phyloP scores from a whole-genome alignment of 2,329 filamentous ascomycete species.

The Fusarium temperatum region DNA sequence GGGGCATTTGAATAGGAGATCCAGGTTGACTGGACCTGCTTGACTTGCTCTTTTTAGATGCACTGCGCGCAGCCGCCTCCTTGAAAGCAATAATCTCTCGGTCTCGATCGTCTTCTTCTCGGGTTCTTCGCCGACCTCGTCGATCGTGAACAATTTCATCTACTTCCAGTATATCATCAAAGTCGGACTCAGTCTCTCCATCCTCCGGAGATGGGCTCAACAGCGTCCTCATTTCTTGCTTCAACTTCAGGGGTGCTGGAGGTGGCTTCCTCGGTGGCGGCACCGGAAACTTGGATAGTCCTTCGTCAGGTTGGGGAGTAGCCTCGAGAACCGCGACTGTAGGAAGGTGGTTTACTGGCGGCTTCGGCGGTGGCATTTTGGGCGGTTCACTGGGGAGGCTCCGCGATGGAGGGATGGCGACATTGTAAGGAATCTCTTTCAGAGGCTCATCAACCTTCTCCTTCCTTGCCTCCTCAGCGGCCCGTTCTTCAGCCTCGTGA shows the following conservation, averaged over 20 bases:
- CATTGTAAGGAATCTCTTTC: conserved; percentile 60
- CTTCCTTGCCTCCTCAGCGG: conserved; percentile 56
- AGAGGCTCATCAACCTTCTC: conserved; percentile 54
- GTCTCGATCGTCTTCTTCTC: conserved; percentile 85
- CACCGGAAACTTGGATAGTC: conserved; percentile 61
- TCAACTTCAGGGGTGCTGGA: conserved; percentile 82
- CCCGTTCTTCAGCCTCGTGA: conserved; percentile 61
- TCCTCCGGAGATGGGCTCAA: conserved; percentile 56
- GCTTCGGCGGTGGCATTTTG: conserved; percentile 61
- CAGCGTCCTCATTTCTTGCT: conserved; percentile 38
- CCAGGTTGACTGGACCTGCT: conserved; percentile 54
- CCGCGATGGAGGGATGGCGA: conserved; percentile 65
- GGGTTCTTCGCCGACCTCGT: conserved; percentile 82
- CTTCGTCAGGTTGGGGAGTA: conserved; percentile 56
- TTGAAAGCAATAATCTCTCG: conserved; percentile 74
- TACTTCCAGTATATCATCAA: conserved; percentile 79
- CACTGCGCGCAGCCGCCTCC: conserved; percentile 75
- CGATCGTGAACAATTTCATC: conserved; percentile 68
- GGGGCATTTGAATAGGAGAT: conserved; percentile 43
- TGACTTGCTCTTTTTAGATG: conserved; percentile 76
- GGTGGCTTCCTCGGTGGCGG: conserved; percentile 81
- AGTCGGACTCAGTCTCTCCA: conserved; percentile 79
- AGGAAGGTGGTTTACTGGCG: conserved; percentile 52
- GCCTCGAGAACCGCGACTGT: conserved; percentile 54
- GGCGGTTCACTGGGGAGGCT: conserved; percentile 63